Conservation (phyloP, 2,329 filamentous ascomycete species). For the Diaporthe destruens region DNA sequence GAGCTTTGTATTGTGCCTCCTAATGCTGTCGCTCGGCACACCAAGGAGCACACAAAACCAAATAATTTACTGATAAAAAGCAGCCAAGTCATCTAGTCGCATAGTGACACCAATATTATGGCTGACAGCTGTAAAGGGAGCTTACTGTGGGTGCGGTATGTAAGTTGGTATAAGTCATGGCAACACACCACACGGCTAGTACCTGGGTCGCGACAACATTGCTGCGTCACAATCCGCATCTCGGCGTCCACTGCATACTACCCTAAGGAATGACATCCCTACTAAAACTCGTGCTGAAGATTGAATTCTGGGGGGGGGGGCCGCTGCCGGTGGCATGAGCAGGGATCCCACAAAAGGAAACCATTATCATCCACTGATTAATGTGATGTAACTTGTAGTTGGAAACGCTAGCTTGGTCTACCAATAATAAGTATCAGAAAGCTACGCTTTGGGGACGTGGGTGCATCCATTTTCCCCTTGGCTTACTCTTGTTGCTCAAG, state of each 20-base stretch:
- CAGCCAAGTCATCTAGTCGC: neutral
- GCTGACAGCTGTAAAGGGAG: too few species aligned
- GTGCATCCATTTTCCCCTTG: too few species aligned
- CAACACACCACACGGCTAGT: neutral
- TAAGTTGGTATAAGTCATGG: neutral
- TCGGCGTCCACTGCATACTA: neutral
- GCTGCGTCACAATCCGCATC: neutral
- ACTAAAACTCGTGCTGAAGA: neutral
- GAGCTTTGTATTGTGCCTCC: conserved; percentile 24
- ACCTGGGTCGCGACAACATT: neutral
- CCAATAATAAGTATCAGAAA: too few species aligned
- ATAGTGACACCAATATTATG: neutral
- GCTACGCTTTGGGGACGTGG: too few species aligned
- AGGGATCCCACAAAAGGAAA: neutral
- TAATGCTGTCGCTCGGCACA: conserved; percentile 6
- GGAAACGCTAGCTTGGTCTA: too few species aligned
- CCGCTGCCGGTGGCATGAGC: neutral
- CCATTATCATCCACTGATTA: neutral
- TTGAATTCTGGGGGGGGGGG: neutral
- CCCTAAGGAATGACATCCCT: neutral
- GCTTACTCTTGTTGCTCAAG: conserved; percentile 10
- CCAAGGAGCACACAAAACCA: neutral
- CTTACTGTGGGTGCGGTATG: too few species aligned
- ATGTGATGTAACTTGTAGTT: neutral
- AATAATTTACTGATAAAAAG: neutral